Percentiles rank a stretch among this genome's conserved stretches.
These are phyloP conservation scores for Heliocybe sulcata DNA, from an alignment of 1,284 basidiomycete species.

Conservation along the genomic window DNA sequence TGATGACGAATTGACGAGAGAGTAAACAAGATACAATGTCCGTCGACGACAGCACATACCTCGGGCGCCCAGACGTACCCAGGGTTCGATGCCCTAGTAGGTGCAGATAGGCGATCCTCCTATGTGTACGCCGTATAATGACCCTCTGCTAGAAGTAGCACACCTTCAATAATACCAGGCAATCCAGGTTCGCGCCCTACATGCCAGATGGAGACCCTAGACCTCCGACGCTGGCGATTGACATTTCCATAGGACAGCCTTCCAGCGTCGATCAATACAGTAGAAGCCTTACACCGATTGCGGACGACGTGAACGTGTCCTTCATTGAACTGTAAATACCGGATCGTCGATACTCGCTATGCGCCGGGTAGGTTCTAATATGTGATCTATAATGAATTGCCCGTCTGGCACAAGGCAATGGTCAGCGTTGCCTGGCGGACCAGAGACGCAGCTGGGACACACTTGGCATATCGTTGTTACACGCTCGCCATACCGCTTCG, in stretches of 20 bases:
- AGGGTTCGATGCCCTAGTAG: no score
- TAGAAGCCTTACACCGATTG: background rate
- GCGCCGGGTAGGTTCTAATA: slow-evolving; percentile 45
- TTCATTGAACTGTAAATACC: slow-evolving; percentile 8
- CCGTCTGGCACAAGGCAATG: slow-evolving; percentile 34
- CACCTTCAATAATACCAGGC: no score
- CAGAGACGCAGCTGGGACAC: slow-evolving; percentile 17
- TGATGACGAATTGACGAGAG: no score
- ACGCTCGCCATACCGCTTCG: slow-evolving; percentile 66
- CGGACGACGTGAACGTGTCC: background rate
- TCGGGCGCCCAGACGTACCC: no score
- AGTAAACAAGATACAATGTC: no score
- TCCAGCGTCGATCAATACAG: slow-evolving; percentile 3
- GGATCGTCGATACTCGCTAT: slow-evolving; percentile 46
- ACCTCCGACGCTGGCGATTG: background rate
- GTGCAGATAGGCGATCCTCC: no score
- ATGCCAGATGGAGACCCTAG: no score
- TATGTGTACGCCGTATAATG: no score
- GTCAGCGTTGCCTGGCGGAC: slow-evolving; percentile 1
- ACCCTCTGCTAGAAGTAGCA: no score
- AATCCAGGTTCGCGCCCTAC: no score
- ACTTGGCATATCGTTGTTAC: slow-evolving; percentile 76
- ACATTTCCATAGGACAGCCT: slow-evolving; percentile 1
- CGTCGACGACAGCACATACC: no score
- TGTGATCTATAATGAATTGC: slow-evolving; percentile 45